Base-by-base conservation (phyloP, 139 green algal genomes). In the Desmodesmus armatus region DNA sequence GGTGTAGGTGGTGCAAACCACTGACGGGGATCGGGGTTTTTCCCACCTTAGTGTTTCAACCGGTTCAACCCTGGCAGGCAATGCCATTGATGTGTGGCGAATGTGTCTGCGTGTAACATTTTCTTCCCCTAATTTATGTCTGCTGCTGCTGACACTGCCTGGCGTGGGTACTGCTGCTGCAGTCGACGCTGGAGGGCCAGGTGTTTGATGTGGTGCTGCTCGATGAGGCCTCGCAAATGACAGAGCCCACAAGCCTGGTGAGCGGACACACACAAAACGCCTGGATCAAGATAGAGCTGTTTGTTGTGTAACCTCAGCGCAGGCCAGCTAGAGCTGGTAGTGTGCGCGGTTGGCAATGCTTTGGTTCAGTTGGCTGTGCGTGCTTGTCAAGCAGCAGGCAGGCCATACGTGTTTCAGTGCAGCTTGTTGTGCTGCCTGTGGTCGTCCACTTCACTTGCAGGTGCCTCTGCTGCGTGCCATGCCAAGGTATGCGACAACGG, bases 161-260 rank as follows among this genome's bases (percentile, higher is more conserved):
- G 47, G 47, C 47, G n/a, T n/a, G 9, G 47, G 47, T 55, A 55
- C 47, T 55, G 47, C 13, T 55, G 9, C 47, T 13, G 31, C 63
- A 62, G 87, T 58, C 62, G 29, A 80, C 60, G 44, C 27, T 80
- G 82, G 72, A 70, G 41, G 82, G 84, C 44, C 70, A 83, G 37
- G 37, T 15, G 19, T 96, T 98, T 91, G 92, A 97, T 58, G 83
- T 98, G 39, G 86, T 94, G 41, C 70, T 98, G 5, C 89, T 98
- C 71, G 96, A 98, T 87, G 96, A 98, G 89, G 84, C 78, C 74
- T 91, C 66, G 58, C 95, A 98, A 87, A 94, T 98, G 86, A 92
- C 94, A 37, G 96, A 98, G 90, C 96, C 96, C 1, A 91, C 96
- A 25, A 91, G 89, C 25, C 85, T 97, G 43, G 81, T n/a, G n/a